These are phyloP conservation scores for Spatholobus suberectus DNA, from an alignment of 306 rosid genomes.

Conservation along the genomic window DNA sequence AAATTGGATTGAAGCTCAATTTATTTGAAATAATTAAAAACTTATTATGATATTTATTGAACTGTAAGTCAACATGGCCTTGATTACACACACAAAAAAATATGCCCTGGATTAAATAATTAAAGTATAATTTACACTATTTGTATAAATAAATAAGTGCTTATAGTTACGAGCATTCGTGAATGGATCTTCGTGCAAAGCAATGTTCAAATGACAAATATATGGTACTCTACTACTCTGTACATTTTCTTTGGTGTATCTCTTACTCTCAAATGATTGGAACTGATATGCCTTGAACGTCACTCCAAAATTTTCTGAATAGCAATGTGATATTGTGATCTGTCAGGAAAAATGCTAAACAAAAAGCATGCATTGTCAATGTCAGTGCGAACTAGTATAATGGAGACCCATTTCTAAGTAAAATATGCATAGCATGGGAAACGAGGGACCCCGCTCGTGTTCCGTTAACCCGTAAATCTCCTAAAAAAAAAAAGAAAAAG, in stretches of 20 bases:
- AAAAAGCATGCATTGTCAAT: not conserved
- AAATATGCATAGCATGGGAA: constrained; percentile 13
- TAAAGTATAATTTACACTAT: not conserved
- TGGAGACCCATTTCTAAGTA: not conserved
- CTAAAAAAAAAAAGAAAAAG: not conserved
- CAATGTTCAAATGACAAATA: not conserved
- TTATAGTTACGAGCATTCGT: not conserved
- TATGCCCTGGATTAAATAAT: not conserved
- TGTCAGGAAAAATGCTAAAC: not conserved
- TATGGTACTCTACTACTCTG: not conserved
- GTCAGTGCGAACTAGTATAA: not conserved
- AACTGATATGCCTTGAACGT: not conserved
- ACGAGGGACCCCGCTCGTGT: constrained; percentile 34
- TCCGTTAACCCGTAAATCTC: not conserved
- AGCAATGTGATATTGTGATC: not conserved
- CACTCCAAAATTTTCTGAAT: not conserved
- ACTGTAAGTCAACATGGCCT: not conserved
- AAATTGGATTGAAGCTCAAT: not conserved
- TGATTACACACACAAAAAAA: too few relatives aligned
- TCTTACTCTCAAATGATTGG: constrained; percentile 23
- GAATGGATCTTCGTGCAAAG: too few relatives aligned
- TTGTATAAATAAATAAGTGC: not conserved
- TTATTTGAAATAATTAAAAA: not conserved
- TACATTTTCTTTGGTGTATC: not conserved
- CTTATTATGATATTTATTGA: not conserved